phyloP scores from a whole-genome alignment of 192 early-diverging fungal species.

The Funneliformis mosseae region DNA sequence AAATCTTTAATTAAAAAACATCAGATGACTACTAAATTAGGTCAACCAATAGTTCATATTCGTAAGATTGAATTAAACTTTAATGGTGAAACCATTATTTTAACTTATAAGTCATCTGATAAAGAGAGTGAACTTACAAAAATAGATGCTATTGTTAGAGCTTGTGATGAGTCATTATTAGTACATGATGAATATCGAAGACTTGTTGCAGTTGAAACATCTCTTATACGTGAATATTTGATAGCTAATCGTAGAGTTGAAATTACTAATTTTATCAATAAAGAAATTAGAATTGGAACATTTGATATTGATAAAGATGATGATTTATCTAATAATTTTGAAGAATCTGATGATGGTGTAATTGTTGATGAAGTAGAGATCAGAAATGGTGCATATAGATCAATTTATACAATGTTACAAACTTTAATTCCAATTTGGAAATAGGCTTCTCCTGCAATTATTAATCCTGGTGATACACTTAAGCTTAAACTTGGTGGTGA shows the following conservation, averaged over 20 bases:
- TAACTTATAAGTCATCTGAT: background rate
- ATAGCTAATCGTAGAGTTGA: background rate
- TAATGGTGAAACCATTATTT: background rate
- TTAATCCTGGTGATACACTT: background rate
- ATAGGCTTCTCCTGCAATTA: background rate
- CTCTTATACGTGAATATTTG: background rate
- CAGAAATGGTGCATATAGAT: background rate
- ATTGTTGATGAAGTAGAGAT: background rate
- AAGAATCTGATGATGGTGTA: background rate
- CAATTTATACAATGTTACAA: background rate
- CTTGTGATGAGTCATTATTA: background rate
- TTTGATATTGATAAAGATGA: background rate
- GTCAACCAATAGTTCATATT: background rate
- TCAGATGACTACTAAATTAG: background rate
- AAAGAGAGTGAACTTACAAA: background rate
- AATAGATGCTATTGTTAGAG: background rate
- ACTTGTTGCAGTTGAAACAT: background rate
- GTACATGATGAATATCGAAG: background rate
- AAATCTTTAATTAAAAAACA: background rate
- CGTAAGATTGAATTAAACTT: background rate
- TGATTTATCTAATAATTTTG: background rate
- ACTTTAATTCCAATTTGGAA: background rate
- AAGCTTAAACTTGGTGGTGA: background rate
- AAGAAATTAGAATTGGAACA: background rate
- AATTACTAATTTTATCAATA: background rate